Evolutionary conservation across 768 basidiomycete species (phyloP), one percentile per base, ranked within the genome.

Genomic region (Trichaptum fuscoviolaceum): DNA sequence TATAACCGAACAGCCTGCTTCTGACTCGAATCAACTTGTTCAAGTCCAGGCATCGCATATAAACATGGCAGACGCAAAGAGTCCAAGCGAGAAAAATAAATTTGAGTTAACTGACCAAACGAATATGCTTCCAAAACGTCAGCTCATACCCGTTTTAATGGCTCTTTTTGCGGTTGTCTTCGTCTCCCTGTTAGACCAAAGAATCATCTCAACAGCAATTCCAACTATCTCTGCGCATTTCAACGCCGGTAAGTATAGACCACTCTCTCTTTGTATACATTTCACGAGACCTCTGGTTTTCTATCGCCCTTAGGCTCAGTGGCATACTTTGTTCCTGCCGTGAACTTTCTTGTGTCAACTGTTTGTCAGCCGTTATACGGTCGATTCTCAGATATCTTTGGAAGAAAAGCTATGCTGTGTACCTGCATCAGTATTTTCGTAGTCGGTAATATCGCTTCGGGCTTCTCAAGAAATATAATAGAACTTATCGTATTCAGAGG

Each of bases 161-260:
- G 84, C 88, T 7, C 79, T 91, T 12, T 79, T 85, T 0, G 75
- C 86, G 0, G 90, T 87, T 61, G 81, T 87, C 10, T 78, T 87
- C 58, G 85, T 88, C 60, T 84, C 87, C 7, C 77, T 85, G 0
- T 76, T 90, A 0, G 90, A 92, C 73, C 87, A 89, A 9, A 90
- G 89, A 8, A 87, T 91, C 62, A 85, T 91, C 8, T 87, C 88
- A 0, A 91, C 90, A 0, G 87, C 89, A 0, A 77, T 92, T n/a
- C 88, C 90, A 0, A 89, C 87, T 0, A 85, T 93, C 60, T 86
- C 89, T 4, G 71, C 81, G 23, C 81, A 83, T 2, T 92, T 92
- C 75, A 80, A 87, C 63, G 86, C 89, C 0, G 42, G 42, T 52
- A 20, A 52, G 42, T 52, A 36, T 30, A 30, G 2, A 8, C 30